Base-by-base conservation (phyloP, 2,329 filamentous ascomycete genomes). In the Nigrospora sphaerica region DNA sequence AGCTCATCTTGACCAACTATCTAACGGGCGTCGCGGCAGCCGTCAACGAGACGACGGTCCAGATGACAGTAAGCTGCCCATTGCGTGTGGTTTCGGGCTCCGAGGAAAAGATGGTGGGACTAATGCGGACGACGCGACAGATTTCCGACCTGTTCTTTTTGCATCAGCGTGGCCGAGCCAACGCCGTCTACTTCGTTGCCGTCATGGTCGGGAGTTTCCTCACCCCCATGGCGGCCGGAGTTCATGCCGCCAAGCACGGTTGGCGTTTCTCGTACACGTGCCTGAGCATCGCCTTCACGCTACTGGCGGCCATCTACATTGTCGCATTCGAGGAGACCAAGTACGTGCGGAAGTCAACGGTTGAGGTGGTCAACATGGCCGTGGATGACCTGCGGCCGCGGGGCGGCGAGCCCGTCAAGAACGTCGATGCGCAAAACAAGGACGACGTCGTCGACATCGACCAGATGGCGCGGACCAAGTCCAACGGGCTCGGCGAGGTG, bases 1-100 rank as follows among this genome's bases (percentile, higher is more conserved):
- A 64, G 35, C 19, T 64, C n/a, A 57, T 57, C 12, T 5, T 55
- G 2, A 58, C 53, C 4, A 55, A 57, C 19, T 16, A 62, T 0
- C 47, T 65, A 0, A 58, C 59, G 9, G 67, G 68, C 0, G 45
- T 70, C 14, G 62, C 64, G 2, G 66, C 64, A 4, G 62, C 67
- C 3, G 62, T 63, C 1, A 69, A 69, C n/a, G 66, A 70, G 39
- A 62, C 64, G 1, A 60, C 64, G 13, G 60, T 60, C 0, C 63
- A 69, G 39, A 69, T 71, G 52, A 70, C 63, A 1, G 61, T 62
- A 7, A 49, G 53, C 14, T 12, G 4, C 4, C 23, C 32, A 13
- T 4, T 0, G 5, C 3, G 3, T 3, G 2, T 3, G n/a, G 11
- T 10, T 12, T 13, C 2, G n/a, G 16, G 17, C 23, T 12, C 16